Base-by-base conservation (phyloP, 495 filamentous ascomycete species). In the Annulohypoxylon nitens region DNA sequence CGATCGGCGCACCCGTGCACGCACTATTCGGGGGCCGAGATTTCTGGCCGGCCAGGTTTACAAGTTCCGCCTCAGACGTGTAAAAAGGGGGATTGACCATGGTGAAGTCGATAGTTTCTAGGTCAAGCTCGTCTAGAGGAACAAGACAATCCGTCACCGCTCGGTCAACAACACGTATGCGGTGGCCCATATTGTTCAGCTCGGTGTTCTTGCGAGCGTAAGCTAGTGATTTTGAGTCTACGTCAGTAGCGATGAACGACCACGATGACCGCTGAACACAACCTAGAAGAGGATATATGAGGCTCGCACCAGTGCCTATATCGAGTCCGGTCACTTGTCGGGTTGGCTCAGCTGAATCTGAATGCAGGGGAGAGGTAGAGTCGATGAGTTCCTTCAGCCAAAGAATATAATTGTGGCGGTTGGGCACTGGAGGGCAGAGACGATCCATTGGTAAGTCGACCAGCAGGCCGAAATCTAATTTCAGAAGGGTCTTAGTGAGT, bases 1-100 rank as follows among this genome's bases (percentile, higher is more conserved):
- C 96, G 16, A 90, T 83, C 0, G 88, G 86, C 0, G 92, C 88
- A 5, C 94, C 95, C 0, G 95, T 97, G 80, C 95, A 97, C 23
- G 89, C 88, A 67, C 93, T 92, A 61, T 88, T 87, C 0, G 96
- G 93, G 0, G 89, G 89, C 2, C 86, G 83, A 7, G 83, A 74
- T 77, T 98, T 98, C 33, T 84, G 79, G 23, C 82, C 73, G 0
- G 93, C 91, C 0, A 90, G 89, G 9, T 83, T 81, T 0, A 87
- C 67, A 80, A 97, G 88, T 39, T 97, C 93, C 11, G 86, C 79
- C 16, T 86, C 83, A 3, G 93, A 95, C 20, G 86, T 74, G 82
- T 97, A 98, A 82, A 99, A 99, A 0, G 96, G 96, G 1, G 96
- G 96, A 73, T 99, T 99, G 80, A 90, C 94, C 90, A 98, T 97